These are phyloP conservation scores for Gastrolobium villosum DNA, from an alignment of 306 rosid species.

Conservation along the genomic window DNA sequence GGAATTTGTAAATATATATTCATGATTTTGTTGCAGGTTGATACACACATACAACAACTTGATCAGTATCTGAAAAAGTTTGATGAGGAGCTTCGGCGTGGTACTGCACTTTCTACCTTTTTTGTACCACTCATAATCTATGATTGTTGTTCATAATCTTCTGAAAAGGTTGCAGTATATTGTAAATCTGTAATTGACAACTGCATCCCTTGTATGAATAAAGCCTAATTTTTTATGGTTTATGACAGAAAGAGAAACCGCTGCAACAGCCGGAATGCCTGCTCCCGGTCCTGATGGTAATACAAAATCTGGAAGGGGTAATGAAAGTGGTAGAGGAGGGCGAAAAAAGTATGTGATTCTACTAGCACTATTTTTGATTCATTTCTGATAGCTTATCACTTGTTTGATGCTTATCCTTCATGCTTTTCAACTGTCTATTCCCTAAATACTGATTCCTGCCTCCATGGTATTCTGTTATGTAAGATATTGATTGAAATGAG, in stretches of 20 bases:
- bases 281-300: slow-evolving; percentile 66
- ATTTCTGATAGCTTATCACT: slow-evolving; percentile 34
- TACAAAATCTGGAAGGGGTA: slow-evolving; percentile 72
- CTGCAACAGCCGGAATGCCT: slow-evolving; percentile 61
- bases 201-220: slow-evolving; percentile 12
- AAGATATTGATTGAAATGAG: slow-evolving; percentile 20
- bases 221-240: slow-evolving; percentile 29
- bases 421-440: slow-evolving; percentile 25
- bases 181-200: slow-evolving; percentile 8
- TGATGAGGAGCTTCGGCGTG: slow-evolving; percentile 87
- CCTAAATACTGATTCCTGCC: slow-evolving; percentile 8
- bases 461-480: slow-evolving; percentile 16
- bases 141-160: slow-evolving; percentile 8
- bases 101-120: slow-evolving; percentile 57
- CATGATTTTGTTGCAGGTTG: slow-evolving; percentile 72
- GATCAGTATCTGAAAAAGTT: slow-evolving; percentile 91
- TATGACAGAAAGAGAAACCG: slow-evolving; percentile 73
- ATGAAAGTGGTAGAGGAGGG: slow-evolving; percentile 84
- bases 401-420: slow-evolving; percentile 18
- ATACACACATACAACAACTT: slow-evolving; percentile 93
- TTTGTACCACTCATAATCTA: slow-evolving; percentile 21
- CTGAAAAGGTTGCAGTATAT: slow-evolving; percentile 7
- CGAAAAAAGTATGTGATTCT: slow-evolving; percentile 75
- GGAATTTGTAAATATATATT: slow-evolving; percentile 36
- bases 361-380: slow-evolving; percentile 7